A percentile compares a stretch with the other conserved stretches of the same genome.
Conservation (phyloP, 2,329 filamentous ascomycete species). For the Penicillium sclerotigenum region DNA sequence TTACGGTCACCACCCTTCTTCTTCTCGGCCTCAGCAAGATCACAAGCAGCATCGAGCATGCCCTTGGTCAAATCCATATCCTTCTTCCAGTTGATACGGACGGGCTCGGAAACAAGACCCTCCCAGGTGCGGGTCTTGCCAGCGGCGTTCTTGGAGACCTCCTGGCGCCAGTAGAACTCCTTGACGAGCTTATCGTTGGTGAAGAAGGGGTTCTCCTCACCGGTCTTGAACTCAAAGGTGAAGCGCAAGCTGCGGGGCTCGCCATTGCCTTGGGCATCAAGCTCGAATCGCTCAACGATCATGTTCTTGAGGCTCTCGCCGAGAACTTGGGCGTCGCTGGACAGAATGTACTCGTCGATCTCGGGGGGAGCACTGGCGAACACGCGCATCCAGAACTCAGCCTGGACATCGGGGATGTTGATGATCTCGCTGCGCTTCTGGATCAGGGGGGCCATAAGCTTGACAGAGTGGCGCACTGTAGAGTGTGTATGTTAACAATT, state of each 20-base stretch:
- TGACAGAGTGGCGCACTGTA: conserved; percentile 69
- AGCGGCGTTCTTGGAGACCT: conserved; percentile 42
- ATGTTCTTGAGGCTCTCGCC: conserved; percentile 65
- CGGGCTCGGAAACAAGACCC: conserved; percentile 82
- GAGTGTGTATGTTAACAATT: conserved; percentile 9
- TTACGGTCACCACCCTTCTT: conserved; percentile 49
- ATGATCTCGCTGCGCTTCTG: conserved; percentile 69
- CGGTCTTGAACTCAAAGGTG: conserved; percentile 67
- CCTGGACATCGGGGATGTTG: conserved; percentile 56
- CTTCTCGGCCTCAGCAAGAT: conserved; percentile 64
- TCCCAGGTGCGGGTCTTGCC: conserved; percentile 59
- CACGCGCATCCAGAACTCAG: conserved; percentile 90
- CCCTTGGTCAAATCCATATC: conserved; percentile 81
- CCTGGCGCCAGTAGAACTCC: conserved; percentile 81
- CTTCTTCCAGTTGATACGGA: conserved; percentile 83
- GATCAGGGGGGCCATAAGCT: conserved; percentile 68
- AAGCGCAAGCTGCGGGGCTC: conserved; percentile 78
- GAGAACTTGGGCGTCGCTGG: conserved; percentile 68
- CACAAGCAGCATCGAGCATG: conserved; percentile 68
- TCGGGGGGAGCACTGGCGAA: conserved; percentile 82
- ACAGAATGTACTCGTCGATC: conserved; percentile 83
- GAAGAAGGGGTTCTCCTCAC: conserved; percentile 73
- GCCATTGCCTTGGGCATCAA: conserved; percentile 57
- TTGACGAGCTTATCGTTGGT: conserved; percentile 76
- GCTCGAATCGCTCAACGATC: conserved; percentile 75